phyloP scores from a whole-genome alignment of 192 early-diverging fungal genomes.

The Entomortierella beljakovae region DNA sequence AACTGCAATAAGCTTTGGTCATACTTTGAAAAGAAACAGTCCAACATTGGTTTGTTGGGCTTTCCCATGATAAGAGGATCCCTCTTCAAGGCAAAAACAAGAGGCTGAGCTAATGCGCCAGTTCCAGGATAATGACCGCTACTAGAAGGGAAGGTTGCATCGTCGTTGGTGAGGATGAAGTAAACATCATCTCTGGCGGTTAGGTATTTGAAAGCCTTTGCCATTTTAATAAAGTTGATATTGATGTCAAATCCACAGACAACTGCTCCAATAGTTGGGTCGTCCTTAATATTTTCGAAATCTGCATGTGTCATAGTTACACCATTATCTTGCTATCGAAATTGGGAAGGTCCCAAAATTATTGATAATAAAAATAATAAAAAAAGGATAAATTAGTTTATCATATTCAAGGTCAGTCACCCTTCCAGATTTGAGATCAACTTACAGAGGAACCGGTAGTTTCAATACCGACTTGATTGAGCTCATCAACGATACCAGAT shows the following conservation, averaged over 20 bases:
- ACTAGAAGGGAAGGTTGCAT: constrained; percentile 88
- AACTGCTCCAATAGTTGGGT: constrained; percentile 85
- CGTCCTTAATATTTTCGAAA: constrained; percentile 30
- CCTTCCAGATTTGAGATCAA: not conserved
- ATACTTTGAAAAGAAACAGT: constrained; percentile 88
- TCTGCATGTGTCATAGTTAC: constrained; percentile 29
- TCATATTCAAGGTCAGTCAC: not conserved
- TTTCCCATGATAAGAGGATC: constrained; percentile 94
- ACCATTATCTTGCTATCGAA: constrained; percentile 30
- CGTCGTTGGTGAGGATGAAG: constrained; percentile 95
- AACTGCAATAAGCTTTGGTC: constrained; percentile 3
- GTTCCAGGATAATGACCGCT: constrained; percentile 84
- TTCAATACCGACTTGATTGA: constrained; percentile 81
- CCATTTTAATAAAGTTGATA: constrained; percentile 93
- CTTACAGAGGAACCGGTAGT: constrained; percentile 34
- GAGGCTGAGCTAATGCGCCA: constrained; percentile 82
- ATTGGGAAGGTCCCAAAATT: not conserved
- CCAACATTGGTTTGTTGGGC: constrained; percentile 93
- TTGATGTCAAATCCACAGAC: constrained; percentile 93
- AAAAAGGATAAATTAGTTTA: not conserved
- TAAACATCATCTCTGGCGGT: constrained; percentile 68
- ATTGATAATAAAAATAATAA: not conserved
- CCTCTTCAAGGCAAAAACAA: constrained; percentile 81
- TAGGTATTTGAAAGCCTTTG: constrained; percentile 92
- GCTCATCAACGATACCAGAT: constrained; percentile 88